Base-by-base conservation (phyloP, 1,284 basidiomycete species). In the Tilletiopsis washingtonensis region DNA sequence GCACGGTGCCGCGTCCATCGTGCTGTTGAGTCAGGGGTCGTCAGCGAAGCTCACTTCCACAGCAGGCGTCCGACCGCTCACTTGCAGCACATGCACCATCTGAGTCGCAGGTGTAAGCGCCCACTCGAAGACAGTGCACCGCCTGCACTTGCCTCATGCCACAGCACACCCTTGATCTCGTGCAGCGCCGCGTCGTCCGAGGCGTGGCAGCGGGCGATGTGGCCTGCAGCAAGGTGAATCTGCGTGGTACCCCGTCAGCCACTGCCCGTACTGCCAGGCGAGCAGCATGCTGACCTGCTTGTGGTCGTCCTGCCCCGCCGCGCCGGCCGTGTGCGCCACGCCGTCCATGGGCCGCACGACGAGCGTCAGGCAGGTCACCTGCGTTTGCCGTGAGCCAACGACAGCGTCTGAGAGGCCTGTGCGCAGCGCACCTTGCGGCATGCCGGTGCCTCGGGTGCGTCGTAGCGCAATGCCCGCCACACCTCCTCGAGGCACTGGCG, bases 51-150 rank as follows among this genome's bases (percentile, higher is more conserved):
- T 9, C 9, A 65, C 51, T 0, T 32, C 54, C 14, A 64, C 60
- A 1, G 60, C 62, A n/a, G 64, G 38, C 45, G 56, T 62, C 26
- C 64, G 61, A 27, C 51, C 48, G 2, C 64, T 20, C 1, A 65
- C 56, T 4, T 45, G 23, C 5, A 44, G 39, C 19, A 41, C 9
- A 14, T 41, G 9, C 11, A 9, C 24, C 11, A 24, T 39, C 37
- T 45, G 9, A 19, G 17, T 39, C 29, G 44, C 21, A 44, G 5
- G 14, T 25, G 14, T 34, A 26, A n/a, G 42, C 14, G 17, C n/a
- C 17, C 14, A 19, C 42, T 34, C 23, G 24, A 21, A 5, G 11
- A 21, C 56, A 57, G 5, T 36, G 42, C 6, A 58, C 34, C 39
- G 59, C 57, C 19, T 50, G 36, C 21, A n/a, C 26, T 11, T 53